Conservation (phyloP, 106 monocot species). For the Dactylorhiza incarnata region DNA sequence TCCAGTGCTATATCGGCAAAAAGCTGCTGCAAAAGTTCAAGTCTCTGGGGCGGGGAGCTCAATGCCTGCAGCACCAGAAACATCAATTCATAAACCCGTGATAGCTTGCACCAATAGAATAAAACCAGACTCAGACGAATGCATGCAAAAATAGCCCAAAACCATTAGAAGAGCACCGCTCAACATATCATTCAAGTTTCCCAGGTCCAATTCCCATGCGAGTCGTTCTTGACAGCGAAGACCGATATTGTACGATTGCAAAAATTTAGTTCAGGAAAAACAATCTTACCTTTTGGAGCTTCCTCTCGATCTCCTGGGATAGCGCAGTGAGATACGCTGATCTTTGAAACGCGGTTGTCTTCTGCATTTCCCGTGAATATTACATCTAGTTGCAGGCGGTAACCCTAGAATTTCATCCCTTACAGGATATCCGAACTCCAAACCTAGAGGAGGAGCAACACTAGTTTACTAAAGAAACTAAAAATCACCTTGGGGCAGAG, state of each 20-base stretch:
- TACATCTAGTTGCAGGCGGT: slow-evolving; percentile 16
- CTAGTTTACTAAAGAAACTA: no score
- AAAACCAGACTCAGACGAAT: background rate
- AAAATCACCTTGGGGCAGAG: no score
- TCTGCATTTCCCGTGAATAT: slow-evolving; percentile 14
- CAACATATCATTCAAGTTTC: background rate
- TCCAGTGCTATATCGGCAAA: slow-evolving; percentile 74
- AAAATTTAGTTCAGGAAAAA: background rate
- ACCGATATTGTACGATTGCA: background rate
- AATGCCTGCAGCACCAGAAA: slow-evolving; percentile 33
- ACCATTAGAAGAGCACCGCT: no score
- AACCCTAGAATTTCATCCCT: background rate
- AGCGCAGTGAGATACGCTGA: slow-evolving; percentile 53
- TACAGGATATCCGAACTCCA: no score
- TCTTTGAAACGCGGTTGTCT: slow-evolving; percentile 20
- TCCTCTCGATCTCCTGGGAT: slow-evolving; percentile 66
- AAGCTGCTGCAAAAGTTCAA: slow-evolving; percentile 48
- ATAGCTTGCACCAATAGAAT: background rate
- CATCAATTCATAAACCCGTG: background rate
- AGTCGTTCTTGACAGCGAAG: background rate
- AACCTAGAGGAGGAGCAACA: background rate
- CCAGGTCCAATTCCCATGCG: background rate
- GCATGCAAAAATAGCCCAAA: background rate
- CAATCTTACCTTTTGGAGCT: slow-evolving; percentile 48
- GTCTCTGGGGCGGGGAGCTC: slow-evolving; percentile 39